A percentile compares a stretch with the other conserved stretches of the same genome.
Evolutionary conservation across 495 filamentous ascomycete genomes (phyloP).

Genomic region (Niebla homalea): DNA sequence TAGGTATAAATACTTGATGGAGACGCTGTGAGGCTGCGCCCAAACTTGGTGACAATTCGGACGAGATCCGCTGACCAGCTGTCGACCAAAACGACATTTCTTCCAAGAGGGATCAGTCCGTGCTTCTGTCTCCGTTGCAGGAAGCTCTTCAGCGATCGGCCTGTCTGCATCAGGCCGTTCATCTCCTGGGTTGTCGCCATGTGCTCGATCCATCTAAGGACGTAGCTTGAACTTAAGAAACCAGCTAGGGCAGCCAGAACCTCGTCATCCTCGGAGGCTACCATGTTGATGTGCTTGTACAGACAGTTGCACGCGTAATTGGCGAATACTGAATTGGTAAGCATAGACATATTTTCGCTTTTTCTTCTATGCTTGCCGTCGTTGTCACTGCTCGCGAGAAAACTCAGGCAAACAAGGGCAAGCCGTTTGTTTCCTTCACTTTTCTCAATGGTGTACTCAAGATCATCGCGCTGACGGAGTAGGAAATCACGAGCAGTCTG

Average conservation of each 20-base stretch:
- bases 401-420: conserved; percentile 17
- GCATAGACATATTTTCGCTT: no score
- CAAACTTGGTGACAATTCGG: conserved; percentile 20
- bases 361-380: conserved; percentile 6
- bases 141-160: conserved; percentile 20
- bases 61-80: conserved; percentile 23
- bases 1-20: conserved; percentile 20
- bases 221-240: conserved; percentile 21
- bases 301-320: conserved; percentile 21
- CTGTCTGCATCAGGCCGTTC: conserved; percentile 17
- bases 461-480: conserved; percentile 9
- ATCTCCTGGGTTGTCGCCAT: conserved; percentile 18
- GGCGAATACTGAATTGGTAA: conserved; percentile 8
- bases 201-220: conserved; percentile 27
- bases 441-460: conserved; percentile 20
- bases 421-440: conserved; percentile 6
- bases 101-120: conserved; percentile 12
- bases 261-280: conserved; percentile 11
- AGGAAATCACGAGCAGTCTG: conserved; percentile 25
- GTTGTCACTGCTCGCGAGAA: conserved; percentile 19
- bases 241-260: conserved; percentile 11
- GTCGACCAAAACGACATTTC: conserved; percentile 9
- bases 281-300: conserved; percentile 17
- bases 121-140: conserved; percentile 7
- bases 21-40: conserved; percentile 10